Evolutionary conservation across 257 asterid genomes (phyloP).

Genomic region (Ophiorrhiza pumila): DNA sequence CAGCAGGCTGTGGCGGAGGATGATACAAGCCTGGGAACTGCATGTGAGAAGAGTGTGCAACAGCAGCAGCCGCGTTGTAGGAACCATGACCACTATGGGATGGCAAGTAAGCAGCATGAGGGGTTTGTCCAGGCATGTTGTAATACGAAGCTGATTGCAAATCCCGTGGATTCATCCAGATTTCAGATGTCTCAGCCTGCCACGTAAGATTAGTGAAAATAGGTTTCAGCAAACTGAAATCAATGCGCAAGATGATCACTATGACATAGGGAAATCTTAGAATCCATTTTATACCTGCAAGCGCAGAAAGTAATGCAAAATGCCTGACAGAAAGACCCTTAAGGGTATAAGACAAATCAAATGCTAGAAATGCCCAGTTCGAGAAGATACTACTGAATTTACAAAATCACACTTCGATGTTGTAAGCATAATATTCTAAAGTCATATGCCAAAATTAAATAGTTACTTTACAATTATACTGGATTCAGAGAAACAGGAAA

Average conservation of each 20-base stretch:
- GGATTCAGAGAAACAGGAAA: neutral
- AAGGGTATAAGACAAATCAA: neutral
- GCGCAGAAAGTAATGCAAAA: neutral
- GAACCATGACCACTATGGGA: slow-evolving; percentile 81
- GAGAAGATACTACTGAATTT: neutral
- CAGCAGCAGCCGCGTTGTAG: slow-evolving; percentile 64
- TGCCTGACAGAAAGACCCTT: neutral
- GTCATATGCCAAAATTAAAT: neutral
- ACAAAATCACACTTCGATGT: neutral
- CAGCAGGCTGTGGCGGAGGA: slow-evolving; percentile 55
- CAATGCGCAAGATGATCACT: neutral
- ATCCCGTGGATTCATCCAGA: slow-evolving; percentile 91
- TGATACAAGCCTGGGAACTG: slow-evolving; percentile 85
- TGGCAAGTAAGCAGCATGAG: slow-evolving; percentile 76
- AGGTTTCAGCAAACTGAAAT: neutral
- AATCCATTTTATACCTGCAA: neutral
- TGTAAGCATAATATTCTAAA: neutral
- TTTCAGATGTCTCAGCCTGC: slow-evolving; percentile 94
- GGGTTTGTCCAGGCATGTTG: slow-evolving; percentile 83
- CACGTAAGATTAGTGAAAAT: neutral
- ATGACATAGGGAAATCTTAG: neutral
- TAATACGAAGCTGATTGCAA: slow-evolving; percentile 77
- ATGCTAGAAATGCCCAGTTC: neutral
- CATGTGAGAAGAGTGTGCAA: slow-evolving; percentile 85
- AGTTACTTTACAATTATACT: neutral